A percentile compares a stretch with the other conserved stretches of the same genome.
Evolutionary conservation across 2,329 filamentous ascomycete species (phyloP).

Genomic region (Ophiostoma triangulosporum): DNA sequence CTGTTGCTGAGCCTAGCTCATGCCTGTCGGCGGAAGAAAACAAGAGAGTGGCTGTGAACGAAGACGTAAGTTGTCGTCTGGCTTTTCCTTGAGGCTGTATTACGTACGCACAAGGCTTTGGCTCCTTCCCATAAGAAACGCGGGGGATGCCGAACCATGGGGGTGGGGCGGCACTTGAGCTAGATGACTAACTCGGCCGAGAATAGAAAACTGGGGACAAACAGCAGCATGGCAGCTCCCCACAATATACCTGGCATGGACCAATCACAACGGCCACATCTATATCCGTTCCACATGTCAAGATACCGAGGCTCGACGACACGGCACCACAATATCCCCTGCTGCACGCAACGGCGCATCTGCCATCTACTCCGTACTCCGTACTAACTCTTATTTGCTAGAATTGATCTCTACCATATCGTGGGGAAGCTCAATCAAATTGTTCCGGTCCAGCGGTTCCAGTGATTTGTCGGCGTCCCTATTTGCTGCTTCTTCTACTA

Average conservation of each 20-base stretch:
- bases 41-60: not conserved
- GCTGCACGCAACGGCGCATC: slow-evolving; percentile 4
- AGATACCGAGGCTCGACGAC: slow-evolving; percentile 15
- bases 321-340: slow-evolving; percentile 4
- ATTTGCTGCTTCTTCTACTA: not conserved
- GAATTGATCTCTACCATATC: not conserved
- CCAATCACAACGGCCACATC: not conserved
- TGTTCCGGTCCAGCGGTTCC: not conserved
- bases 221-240: not conserved
- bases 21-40: not conserved
- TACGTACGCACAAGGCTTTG: slow-evolving; percentile 1
- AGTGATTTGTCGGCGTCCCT: too few relatives aligned
- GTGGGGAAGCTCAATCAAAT: not conserved
- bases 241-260: not conserved
- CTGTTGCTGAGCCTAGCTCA: not conserved
- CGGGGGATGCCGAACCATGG: not conserved
- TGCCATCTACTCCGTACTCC: not conserved
- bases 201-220: not conserved
- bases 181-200: not conserved
- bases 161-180: not conserved
- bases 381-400: not conserved
- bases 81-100: not conserved
- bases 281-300: slow-evolving; percentile 11
- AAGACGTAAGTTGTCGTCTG: too few relatives aligned
- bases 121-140: not conserved